Base-by-base conservation (phyloP, 805 yeast genomes). In the Yarrowia hollandica region DNA sequence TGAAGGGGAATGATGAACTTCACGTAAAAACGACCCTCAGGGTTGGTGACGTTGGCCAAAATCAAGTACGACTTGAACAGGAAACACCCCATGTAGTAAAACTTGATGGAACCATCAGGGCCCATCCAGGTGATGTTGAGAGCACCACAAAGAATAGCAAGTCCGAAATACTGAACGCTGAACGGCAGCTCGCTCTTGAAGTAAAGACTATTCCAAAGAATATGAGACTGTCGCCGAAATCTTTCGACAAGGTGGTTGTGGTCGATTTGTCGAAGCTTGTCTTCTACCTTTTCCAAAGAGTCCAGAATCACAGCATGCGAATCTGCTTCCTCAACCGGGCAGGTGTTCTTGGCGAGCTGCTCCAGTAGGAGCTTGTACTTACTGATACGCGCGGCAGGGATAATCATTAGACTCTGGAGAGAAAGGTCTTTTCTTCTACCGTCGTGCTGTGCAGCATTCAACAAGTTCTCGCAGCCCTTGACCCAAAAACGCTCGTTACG, bases 341-440 rank as follows among this genome's bases (percentile, higher is more conserved):
- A 48, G 5, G 59, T 55, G 39, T 55, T 39, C 21, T 41, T 41
- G 30, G 33, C 41, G 11, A 55, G 50, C 59, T 38, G 38, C 21
- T 55, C 50, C 31, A 55, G 31, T 12, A 55, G n/a, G 14, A 55
- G 39, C 31, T 39, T 55, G 50, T 55, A 55, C 50, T 55, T 55
- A 22, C 35, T 39, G 33, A 55, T 55, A 0, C 59, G 37, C 1
- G 50, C 59, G 2, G 39, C 30, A 2, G 59, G 59, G 15, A 31
- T 30, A 14, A 55, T 39, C 50, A 41, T 30, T 15, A 55, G 59
- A 23, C 41, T 31, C 30, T 55, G 41, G 2, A 38, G 39, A 21
- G 41, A 31, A 4, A 55, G 50, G 11, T 55, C 59, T 39, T 30
- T 39, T 8, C 33, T 37, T 3, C 30, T 15, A 7, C 38, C 30